These are phyloP conservation scores for Pisolithus sp. DNA, from an alignment of 768 basidiomycete genomes.

Conservation along the genomic window DNA sequence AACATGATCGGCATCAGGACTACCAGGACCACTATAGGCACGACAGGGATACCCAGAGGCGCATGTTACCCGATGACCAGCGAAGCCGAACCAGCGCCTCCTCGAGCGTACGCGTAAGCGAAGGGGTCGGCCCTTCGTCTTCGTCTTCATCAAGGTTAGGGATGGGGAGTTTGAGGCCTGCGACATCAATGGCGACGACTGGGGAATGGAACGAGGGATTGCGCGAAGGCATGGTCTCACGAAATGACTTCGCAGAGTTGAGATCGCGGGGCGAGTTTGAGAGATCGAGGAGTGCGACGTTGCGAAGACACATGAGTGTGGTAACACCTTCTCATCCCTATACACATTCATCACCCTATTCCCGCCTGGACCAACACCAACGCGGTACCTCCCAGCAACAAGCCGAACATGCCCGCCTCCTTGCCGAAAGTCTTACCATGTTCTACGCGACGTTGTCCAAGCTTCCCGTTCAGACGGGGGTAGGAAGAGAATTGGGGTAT, in stretches of 20 bases:
- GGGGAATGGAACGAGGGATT: too few relatives aligned
- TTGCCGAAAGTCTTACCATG: slow-evolving; percentile 62
- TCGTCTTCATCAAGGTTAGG: too few relatives aligned
- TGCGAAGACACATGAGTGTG: slow-evolving; percentile 8
- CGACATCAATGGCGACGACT: slow-evolving; percentile 47
- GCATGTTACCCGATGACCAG: slow-evolving; percentile 9
- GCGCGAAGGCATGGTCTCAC: slow-evolving; percentile 14
- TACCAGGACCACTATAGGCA: too few relatives aligned
- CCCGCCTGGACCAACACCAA: too few relatives aligned
- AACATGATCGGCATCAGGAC: slow-evolving; percentile 3
- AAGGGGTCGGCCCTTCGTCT: slow-evolving; percentile 3
- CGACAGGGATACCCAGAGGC: background rate
- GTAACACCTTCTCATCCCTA: slow-evolving; percentile 9
- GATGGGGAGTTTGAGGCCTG: slow-evolving; percentile 29
- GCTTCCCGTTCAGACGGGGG: slow-evolving; percentile 39
- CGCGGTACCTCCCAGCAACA: slow-evolving; percentile 9
- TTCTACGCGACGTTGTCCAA: slow-evolving; percentile 64
- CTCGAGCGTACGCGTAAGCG: slow-evolving; percentile 17
- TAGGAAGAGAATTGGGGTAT: slow-evolving; percentile 49
- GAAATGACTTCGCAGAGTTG: slow-evolving; percentile 15
- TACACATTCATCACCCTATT: too few relatives aligned
- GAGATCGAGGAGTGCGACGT: slow-evolving; percentile 6
- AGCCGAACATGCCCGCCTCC: slow-evolving; percentile 60
- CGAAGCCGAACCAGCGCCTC: slow-evolving; percentile 17
- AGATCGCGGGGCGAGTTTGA: slow-evolving; percentile 10